Conservation (phyloP, 192 early-diverging fungal species). For the Coemansia sp. region DNA sequence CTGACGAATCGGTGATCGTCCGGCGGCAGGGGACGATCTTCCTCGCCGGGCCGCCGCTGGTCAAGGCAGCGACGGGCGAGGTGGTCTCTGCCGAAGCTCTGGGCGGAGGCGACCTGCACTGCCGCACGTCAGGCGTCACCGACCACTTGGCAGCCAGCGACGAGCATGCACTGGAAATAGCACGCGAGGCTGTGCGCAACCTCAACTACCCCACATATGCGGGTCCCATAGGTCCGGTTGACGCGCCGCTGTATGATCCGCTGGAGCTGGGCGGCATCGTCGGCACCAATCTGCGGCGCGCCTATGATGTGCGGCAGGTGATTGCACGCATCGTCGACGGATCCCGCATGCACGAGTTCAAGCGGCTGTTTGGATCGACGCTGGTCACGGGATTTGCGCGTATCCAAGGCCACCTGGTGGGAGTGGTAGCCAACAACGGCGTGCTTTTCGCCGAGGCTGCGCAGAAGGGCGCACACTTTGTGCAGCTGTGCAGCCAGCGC, state of each 20-base stretch:
- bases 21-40: slow-evolving; percentile 95
- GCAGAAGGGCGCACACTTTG: slow-evolving; percentile 93
- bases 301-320: slow-evolving; percentile 88
- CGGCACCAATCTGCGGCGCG: slow-evolving; percentile 82
- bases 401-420: slow-evolving; percentile 86
- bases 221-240: slow-evolving; percentile 23
- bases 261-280: slow-evolving; percentile 92
- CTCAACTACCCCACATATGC: slow-evolving; percentile 65
- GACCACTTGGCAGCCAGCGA: slow-evolving; percentile 89
- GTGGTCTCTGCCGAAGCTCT: slow-evolving; percentile 89
- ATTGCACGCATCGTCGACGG: slow-evolving; percentile 95
- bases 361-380: slow-evolving; percentile 84
- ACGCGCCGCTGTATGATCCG: slow-evolving; percentile 77
- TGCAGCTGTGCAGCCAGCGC: slow-evolving; percentile 87
- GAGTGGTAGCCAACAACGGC: slow-evolving; percentile 95
- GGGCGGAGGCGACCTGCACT: slow-evolving; percentile 94
- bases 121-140: slow-evolving; percentile 89
- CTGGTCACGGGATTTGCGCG: slow-evolving; percentile 90
- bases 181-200: slow-evolving; percentile 79
- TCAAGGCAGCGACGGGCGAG: slow-evolving; percentile 95
- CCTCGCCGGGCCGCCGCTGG: slow-evolving; percentile 92
- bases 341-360: slow-evolving; percentile 88
- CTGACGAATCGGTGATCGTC: slow-evolving; percentile 96
- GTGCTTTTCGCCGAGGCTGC: slow-evolving; percentile 93
- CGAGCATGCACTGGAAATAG: slow-evolving; percentile 80